A percentile compares a stretch with the other conserved stretches of the same genome.
Evolutionary conservation across 306 rosid species (phyloP).

Genomic region (Benincasa hispida): DNA sequence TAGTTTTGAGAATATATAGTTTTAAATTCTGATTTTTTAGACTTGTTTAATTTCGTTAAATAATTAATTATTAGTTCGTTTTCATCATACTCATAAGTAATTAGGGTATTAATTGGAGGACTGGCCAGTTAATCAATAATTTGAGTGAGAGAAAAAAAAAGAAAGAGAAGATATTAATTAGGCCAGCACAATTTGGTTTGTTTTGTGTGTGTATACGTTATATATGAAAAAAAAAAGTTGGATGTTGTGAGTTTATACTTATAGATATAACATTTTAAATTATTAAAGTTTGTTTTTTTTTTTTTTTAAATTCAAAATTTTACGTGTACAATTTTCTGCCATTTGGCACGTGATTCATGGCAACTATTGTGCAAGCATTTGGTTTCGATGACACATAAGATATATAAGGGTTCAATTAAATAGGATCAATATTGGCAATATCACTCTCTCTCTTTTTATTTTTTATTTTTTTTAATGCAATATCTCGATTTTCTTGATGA

Average conservation of each 20-base stretch:
- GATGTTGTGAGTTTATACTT: no score
- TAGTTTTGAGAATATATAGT: neutral
- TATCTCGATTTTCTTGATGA: neutral
- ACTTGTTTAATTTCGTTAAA: neutral
- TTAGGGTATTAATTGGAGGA: neutral
- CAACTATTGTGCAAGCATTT: no score
- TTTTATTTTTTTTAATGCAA: no score
- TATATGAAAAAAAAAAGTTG: no score
- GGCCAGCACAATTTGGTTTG: neutral
- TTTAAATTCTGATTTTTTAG: neutral
- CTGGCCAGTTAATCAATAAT: neutral
- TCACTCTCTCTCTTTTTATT: no score
- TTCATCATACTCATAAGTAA: neutral
- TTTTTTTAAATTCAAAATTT: no score
- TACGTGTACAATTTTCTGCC: no score
- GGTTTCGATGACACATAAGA: no score
- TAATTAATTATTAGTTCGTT: neutral
- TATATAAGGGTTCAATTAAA: neutral
- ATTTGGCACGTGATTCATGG: neutral
- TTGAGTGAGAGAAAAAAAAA: neutral
- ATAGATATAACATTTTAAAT: no score
- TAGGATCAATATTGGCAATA: neutral
- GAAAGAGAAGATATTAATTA: neutral
- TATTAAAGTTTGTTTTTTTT: neutral
- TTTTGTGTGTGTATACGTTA: no score